These are phyloP conservation scores for Rhodotorula sp. DNA, from an alignment of 1,284 basidiomycete species.

Conservation along the genomic window DNA sequence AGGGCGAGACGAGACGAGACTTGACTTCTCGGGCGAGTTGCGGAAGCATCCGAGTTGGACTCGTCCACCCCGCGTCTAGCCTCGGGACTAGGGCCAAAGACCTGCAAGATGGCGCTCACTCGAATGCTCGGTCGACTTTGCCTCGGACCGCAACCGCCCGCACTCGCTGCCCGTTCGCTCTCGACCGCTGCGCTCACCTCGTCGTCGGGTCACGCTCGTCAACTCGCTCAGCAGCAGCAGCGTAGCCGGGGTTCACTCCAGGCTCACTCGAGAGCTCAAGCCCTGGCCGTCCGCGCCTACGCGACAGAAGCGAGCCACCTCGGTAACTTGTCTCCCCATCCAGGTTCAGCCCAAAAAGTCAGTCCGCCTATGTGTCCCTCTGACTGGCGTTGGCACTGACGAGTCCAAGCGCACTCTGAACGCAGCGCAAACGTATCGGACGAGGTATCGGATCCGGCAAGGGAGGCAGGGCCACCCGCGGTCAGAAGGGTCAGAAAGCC, in stretches of 20 bases:
- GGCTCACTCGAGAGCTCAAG: neutral
- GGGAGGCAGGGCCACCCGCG: constrained; percentile 88
- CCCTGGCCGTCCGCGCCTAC: constrained; percentile 3
- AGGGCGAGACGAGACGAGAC: no score
- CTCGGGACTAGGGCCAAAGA: no score
- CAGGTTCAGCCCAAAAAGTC: constrained; percentile 38
- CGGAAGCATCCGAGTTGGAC: neutral
- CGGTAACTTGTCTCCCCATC: constrained; percentile 35
- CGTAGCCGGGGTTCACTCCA: neutral
- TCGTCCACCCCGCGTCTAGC: neutral
- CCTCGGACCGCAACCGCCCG: neutral
- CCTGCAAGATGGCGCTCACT: constrained; percentile 5
- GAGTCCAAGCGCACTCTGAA: constrained; percentile 13
- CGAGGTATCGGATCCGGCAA: constrained; percentile 86
- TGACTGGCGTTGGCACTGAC: neutral
- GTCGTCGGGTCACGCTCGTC: neutral
- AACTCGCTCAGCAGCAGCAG: neutral
- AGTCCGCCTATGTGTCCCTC: neutral
- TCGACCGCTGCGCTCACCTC: constrained; percentile 3
- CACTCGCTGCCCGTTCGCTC: neutral
- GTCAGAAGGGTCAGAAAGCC: constrained; percentile 94
- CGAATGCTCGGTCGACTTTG: constrained; percentile 3
- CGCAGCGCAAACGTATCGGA: constrained; percentile 84
- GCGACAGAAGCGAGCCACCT: constrained; percentile 28
- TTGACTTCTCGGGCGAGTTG: neutral